Conservation (phyloP, 257 asterid genomes). For the Sherardia arvensis region DNA sequence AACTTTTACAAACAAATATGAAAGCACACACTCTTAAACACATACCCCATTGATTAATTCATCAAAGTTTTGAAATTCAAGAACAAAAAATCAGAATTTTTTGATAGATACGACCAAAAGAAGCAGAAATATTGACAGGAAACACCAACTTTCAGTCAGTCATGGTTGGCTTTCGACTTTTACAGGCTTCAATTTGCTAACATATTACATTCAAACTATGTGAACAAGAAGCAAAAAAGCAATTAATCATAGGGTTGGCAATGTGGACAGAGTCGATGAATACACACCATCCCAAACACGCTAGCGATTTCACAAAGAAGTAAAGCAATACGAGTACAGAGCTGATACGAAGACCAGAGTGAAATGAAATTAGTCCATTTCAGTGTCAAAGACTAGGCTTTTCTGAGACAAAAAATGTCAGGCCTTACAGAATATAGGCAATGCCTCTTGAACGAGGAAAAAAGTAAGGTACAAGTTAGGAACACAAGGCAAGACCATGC, state of each 20-base stretch:
- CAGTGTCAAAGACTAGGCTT: not conserved
- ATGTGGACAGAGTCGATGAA: not conserved
- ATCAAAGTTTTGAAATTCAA: too few species aligned
- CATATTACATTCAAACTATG: not conserved
- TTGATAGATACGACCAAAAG: too few species aligned
- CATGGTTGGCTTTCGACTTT: not conserved
- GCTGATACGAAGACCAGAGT: not conserved
- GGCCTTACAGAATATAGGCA: not conserved
- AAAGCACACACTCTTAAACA: too few species aligned
- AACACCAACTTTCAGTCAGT: not conserved
- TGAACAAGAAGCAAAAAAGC: not conserved
- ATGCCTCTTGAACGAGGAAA: not conserved
- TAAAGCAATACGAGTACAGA: not conserved
- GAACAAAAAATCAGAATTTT: too few species aligned
- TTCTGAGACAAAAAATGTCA: not conserved
- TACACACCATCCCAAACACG: not conserved
- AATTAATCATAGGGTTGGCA: not conserved
- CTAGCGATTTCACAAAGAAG: not conserved
- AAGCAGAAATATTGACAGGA: slow-evolving; percentile 3
- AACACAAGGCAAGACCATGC: not conserved
- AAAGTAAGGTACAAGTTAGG: not conserved
- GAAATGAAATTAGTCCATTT: not conserved
- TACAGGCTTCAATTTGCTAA: not conserved
- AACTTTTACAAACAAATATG: too few species aligned
- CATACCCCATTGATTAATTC: too few species aligned